Evolutionary conservation across 1,284 basidiomycete genomes (phyloP), one percentile per base, ranked within the genome.

Genomic region (Tetrapyrgos nigripes): DNA sequence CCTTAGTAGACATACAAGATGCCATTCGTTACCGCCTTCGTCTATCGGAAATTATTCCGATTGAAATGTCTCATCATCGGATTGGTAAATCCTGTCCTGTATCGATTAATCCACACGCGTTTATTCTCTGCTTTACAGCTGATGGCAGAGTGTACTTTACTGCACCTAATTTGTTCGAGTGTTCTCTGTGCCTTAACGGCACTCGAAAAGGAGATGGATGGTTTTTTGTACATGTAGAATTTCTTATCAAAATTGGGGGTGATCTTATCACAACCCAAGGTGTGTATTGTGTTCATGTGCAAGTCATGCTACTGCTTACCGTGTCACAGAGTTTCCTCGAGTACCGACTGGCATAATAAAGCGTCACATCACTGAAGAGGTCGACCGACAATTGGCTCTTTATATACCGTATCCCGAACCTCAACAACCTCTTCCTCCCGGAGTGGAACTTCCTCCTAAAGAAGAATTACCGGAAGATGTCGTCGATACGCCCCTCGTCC

Each of bases 191-290:
- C 61, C 76, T 95, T 31, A 79, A 81, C 33, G 92, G 93, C 6
- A 85, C 84, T 4, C 77, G 85, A 60, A 78, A 78, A 56, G 78
- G 83, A 28, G 89, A 91, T 59, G 85, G 87, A 0, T 96, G 93
- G 94, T 94, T 93, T 71, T 89, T 94, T 66, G 84, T 91, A 9
- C 80, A 87, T 62, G 84, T 92, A 1, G 86, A 89, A 65, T 95
- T 94, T 65, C 75, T 91, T 29, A 86, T 94, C 60, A 84, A 76
- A n/a, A 81, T 93, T 5, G 87, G 87, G 23, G 89, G 88, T 31
- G 89, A 91, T 67, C 75, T 83, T 44, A 88, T 86, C 28, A 85
- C 85, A n/a, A 75, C 86, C 59, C 86, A 91, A 80, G 88, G 90
- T 87, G 58, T 63, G 44, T 11, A 8, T 46, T 31, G 17, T 31